These are phyloP conservation scores for Mycena vulgaris DNA, from an alignment of 768 basidiomycete genomes.

Conservation along the genomic window DNA sequence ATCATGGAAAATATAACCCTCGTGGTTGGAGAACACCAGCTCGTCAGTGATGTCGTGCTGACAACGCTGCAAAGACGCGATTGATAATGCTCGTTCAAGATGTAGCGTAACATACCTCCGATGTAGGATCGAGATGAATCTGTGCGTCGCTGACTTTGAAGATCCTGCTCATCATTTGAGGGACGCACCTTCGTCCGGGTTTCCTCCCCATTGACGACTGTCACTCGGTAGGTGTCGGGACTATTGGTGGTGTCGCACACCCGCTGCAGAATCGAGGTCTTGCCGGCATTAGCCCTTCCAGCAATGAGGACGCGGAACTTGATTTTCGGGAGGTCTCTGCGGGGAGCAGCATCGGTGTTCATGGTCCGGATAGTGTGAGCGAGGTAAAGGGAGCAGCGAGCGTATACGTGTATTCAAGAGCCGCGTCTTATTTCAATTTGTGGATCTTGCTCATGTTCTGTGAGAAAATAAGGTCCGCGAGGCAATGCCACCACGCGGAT, in stretches of 20 bases:
- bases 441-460: no score
- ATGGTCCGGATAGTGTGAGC: background rate
- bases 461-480: background rate
- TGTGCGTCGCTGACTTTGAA: background rate
- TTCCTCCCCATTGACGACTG: background rate
- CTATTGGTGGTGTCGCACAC: conserved; percentile 12
- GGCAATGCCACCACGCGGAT: no score
- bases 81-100: background rate
- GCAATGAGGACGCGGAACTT: conserved; percentile 8
- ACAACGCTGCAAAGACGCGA: conserved; percentile 7
- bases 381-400: conserved; percentile 1
- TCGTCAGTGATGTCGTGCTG: conserved; percentile 14
- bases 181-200: background rate
- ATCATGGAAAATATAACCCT: conserved; percentile 6
- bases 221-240: conserved; percentile 1
- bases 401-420: conserved; percentile 6
- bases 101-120: conserved; percentile 6
- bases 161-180: background rate
- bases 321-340: background rate
- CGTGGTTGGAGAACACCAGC: conserved; percentile 3
- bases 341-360: background rate
- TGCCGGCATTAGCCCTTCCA: conserved; percentile 4
- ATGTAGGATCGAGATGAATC: conserved; percentile 17
- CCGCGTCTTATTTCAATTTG: background rate
- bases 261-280: conserved; percentile 6